Percentiles rank a stretch among this genome's conserved stretches.
phyloP scores from a whole-genome alignment of 1,284 basidiomycete genomes.

The Entoloma clypeatum region DNA sequence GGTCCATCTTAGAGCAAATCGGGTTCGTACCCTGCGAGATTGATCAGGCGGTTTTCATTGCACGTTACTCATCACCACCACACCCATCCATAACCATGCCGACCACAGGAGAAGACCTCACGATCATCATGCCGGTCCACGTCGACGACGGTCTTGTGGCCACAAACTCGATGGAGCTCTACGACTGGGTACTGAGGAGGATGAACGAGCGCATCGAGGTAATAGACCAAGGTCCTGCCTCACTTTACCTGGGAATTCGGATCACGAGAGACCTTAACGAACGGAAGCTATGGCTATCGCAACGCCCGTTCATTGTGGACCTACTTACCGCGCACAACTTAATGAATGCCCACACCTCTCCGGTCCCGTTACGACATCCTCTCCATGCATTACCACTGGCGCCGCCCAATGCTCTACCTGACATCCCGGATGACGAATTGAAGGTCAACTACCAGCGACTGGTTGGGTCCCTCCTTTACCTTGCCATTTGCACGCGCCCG shows the following conservation, averaged over 20 bases:
- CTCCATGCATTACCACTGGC: constrained; percentile 1
- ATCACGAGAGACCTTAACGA: constrained; percentile 16
- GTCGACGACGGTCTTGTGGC: too few relatives aligned
- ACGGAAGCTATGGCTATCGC: constrained; percentile 24
- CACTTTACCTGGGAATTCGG: constrained; percentile 26
- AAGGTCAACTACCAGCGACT: constrained; percentile 1
- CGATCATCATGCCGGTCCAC: too few relatives aligned
- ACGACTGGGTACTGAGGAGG: constrained; percentile 9
- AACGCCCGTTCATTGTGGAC: constrained; percentile 23
- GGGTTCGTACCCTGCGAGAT: too few relatives aligned
- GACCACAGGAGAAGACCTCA: too few relatives aligned
- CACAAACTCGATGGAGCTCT: too few relatives aligned
- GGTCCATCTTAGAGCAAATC: too few relatives aligned
- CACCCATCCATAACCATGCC: too few relatives aligned
- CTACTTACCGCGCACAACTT: constrained; percentile 14
- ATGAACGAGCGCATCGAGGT: constrained; percentile 12
- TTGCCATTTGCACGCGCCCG: constrained; percentile 5
- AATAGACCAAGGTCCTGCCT: constrained; percentile 19
- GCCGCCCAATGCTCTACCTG: constrained; percentile 7
- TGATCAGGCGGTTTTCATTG: too few relatives aligned
- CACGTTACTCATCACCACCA: too few relatives aligned
- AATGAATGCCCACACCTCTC: constrained; percentile 10
- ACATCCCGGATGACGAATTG: constrained; percentile 10
- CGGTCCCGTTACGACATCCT: constrained; percentile 16
- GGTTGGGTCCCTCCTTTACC: constrained; percentile 6